Percentiles rank a stretch among this genome's conserved stretches.
Conservation (phyloP, 139 green algal genomes). For the Tetraselmis chui region DNA sequence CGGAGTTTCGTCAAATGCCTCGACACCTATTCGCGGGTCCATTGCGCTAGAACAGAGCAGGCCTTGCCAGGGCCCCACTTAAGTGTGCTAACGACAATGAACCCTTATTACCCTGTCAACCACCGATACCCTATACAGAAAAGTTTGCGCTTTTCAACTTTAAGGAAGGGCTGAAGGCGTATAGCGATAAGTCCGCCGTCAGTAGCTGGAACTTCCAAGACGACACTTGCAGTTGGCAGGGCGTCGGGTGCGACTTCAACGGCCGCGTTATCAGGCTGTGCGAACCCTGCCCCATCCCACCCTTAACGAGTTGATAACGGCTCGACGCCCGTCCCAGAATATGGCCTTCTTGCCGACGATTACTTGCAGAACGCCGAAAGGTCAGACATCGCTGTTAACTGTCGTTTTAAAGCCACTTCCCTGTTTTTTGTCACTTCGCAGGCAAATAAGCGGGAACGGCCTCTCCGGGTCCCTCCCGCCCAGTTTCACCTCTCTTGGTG, state of each 20-base stretch:
- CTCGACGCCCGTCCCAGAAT: no score
- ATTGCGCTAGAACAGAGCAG: no score
- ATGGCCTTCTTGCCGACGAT: background rate
- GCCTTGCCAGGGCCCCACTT: no score
- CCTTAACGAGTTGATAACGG: no score
- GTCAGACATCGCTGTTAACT: background rate
- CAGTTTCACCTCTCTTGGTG: background rate
- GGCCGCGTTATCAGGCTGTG: background rate
- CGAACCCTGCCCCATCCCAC: background rate
- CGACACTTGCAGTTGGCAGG: background rate
- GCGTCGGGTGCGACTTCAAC: background rate
- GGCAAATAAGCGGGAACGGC: background rate
- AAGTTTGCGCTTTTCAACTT: background rate
- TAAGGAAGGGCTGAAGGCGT: background rate
- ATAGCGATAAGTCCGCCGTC: background rate
- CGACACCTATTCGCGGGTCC: background rate
- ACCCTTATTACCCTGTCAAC: no score
- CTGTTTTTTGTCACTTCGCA: background rate
- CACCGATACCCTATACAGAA: background rate
- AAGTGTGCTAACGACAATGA: no score
- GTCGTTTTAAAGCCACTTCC: no score
- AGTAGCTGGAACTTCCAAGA: background rate
- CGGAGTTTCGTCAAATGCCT: background rate
- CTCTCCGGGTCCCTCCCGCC: background rate
- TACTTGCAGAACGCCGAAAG: background rate